Percentiles rank a stretch among this genome's conserved stretches.
Conservation (phyloP, 2,329 filamentous ascomycete species). For the Aureobasidium lini region DNA sequence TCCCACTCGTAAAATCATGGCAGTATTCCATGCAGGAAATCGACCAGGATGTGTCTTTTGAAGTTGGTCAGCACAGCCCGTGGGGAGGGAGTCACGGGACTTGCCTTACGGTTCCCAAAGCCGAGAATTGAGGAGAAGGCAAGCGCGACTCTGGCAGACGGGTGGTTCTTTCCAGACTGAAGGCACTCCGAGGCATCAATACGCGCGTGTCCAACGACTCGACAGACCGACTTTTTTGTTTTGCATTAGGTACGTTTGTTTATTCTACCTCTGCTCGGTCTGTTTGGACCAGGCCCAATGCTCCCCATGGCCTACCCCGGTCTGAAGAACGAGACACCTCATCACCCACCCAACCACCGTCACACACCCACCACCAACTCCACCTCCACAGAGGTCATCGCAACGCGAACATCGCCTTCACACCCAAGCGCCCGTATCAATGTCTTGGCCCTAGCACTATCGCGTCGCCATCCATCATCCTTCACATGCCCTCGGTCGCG, state of each 20-base stretch:
- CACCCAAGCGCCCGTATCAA: background rate
- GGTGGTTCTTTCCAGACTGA: slow-evolving; percentile 9
- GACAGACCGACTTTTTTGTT: slow-evolving; percentile 12
- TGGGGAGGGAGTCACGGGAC: background rate
- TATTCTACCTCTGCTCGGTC: background rate
- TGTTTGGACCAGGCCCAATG: background rate
- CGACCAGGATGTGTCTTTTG: background rate
- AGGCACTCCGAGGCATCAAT: slow-evolving; percentile 12
- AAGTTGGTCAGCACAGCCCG: background rate
- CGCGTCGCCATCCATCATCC: background rate
- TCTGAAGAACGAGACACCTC: background rate
- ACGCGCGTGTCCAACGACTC: slow-evolving; percentile 13
- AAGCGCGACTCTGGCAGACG: background rate
- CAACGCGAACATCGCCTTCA: background rate
- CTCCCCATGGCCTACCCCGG: slow-evolving; percentile 1
- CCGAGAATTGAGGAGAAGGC: slow-evolving; percentile 11
- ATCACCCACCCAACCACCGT: slow-evolving; percentile 2
- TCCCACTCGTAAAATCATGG: background rate
- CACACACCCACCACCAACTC: background rate
- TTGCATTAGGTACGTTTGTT: slow-evolving; percentile 12
- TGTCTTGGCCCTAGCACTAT: slow-evolving; percentile 1
- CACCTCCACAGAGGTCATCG: background rate
- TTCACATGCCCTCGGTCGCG: background rate
- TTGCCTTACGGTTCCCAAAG: background rate
- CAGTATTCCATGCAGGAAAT: background rate